Base-by-base conservation (phyloP, 768 basidiomycete genomes). In the Xerocomellus dryophilus region DNA sequence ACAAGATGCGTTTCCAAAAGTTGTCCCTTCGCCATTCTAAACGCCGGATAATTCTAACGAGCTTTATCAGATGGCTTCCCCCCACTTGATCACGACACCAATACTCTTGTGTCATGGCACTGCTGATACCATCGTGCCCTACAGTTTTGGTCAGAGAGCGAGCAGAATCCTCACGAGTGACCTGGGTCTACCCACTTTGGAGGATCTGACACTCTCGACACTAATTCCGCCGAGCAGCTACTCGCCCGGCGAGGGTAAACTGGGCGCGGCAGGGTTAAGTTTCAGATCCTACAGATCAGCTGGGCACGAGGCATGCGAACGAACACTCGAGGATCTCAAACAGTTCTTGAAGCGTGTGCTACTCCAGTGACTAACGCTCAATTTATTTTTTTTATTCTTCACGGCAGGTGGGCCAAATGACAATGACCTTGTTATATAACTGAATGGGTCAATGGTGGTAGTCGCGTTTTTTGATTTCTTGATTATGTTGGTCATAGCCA, bases 81-180 rank as follows among this genome's bases (percentile, higher is more conserved):
- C 78, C 10, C 75, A 85, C 60, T 82, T 85, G 17, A 71, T 77
- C 42, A 77, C 79, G 4, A 77, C 83, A 20, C 89, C 93, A 1
- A 77, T 95, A 27, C 95, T 96, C 71, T 90, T 90, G 84, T 94
- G 88, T 12, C 90, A 93, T 58, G 93, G 93, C 21, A 79, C 76
- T 7, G 76, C 68, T 15, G 94, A 98, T 71, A 84, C 81, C 7
- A 76, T 96, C 21, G 86, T 97, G 50, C 77, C 77, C 53, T 77
- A 76, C 60, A 58, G 77, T 25, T 75, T 83, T 46, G 82, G 82
- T 21, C 66, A 77, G 50, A 68, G 69, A 45, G 88, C 89, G 8
- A 71, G 78, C 35, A 78, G 83, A 7, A 79, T 80, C 54, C 72
- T 95, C 41, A 79, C 76, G 34, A 66, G 74, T 14, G 61, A 78